Percentiles rank a stretch among this genome's conserved stretches.
phyloP scores from a whole-genome alignment of 257 asterid species.

The Capsicum pubescens region DNA sequence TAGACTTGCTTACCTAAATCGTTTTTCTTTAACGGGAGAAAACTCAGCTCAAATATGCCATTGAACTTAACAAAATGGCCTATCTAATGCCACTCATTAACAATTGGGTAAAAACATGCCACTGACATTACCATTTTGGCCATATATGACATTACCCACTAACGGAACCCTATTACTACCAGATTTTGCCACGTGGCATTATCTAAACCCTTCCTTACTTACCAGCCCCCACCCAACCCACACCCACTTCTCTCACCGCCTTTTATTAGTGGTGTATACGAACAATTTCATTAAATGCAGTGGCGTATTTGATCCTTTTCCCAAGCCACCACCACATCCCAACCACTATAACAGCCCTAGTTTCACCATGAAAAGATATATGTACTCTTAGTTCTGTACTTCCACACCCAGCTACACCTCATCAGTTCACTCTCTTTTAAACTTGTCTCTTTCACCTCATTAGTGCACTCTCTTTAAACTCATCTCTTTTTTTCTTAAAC shows the following conservation, averaged over 20 bases:
- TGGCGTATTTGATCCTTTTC: no score
- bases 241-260: no score
- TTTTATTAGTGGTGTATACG: neutral
- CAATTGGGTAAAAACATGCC: neutral
- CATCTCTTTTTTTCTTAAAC: no score
- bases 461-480: no score
- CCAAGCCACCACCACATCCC: no score
- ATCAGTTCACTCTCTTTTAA: no score
- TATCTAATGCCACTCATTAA: neutral
- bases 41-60: neutral
- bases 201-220: neutral
- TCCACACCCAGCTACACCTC: no score
- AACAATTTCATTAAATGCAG: neutral
- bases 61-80: neutral
- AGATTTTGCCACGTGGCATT: neutral
- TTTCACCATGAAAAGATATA: no score
- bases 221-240: neutral
- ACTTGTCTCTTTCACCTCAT: no score
- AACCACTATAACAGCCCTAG: no score
- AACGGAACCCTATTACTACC: neutral
- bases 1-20: slow-evolving; percentile 3
- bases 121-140: neutral
- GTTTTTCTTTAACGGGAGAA: neutral
- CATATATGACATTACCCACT: neutral
- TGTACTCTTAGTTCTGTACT: no score